Evolutionary conservation across 805 yeast species (phyloP), one percentile per base, ranked within the genome.

Genomic region (Clavispora phyllophila): DNA sequence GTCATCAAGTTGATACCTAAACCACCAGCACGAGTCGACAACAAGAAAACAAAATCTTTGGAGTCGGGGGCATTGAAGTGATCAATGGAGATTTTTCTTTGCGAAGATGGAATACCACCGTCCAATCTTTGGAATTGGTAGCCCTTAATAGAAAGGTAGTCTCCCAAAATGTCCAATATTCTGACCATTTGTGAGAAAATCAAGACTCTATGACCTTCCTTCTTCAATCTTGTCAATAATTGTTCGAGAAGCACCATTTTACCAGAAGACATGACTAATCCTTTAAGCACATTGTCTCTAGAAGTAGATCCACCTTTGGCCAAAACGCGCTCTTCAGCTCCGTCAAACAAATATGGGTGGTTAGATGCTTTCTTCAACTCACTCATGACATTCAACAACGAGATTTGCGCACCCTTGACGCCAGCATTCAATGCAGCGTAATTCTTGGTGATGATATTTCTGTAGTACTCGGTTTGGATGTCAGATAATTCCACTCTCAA

Each of bases 21-120:
- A 42, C 99, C 99, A 71, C 99, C 99, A 12, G 99, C 99, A 70
- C 99, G 80, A 1, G 99, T 93, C 19, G 95, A 84, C 40, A 93
- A 70, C 57, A 93, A 65, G 50, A 93, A 93, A 2, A 82, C 95
- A 60, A 90, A 91, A 62, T 93, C 99, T 43, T 82, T 84, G 4
- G 96, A 87, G 38, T 80, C 96, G 1, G 91, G 93, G 0, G 96
- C 88, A 65, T 93, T 93, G 72, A 85, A 93, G 62, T 93, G 99
- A 60, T 93, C 99, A 56, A 93, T 93, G 2, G 98, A 86, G 24
- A 90, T 81, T 60, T 96, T 79, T 65, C 99, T 81, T 52, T 90
- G 95, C 4, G 93, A 79, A 1, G 97, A 88, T 3, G 97, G 95
- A 32, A 93, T 82, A 3, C 98, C 95, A 68, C 99, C 99, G 63